phyloP scores from a whole-genome alignment of 2,329 filamentous ascomycete species.

The Claviceps lovelessii region DNA sequence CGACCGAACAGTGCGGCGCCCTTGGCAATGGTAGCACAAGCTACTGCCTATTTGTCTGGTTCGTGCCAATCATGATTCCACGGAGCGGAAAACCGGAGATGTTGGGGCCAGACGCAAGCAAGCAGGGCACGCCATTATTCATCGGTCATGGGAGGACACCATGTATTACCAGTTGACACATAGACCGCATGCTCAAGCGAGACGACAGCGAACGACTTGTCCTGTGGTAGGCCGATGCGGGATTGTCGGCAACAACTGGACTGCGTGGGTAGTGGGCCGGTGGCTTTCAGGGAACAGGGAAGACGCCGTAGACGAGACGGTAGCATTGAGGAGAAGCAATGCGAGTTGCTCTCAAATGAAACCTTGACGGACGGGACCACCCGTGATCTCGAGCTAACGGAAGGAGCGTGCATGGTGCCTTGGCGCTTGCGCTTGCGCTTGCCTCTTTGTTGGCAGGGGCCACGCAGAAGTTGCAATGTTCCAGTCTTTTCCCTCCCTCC shows the following conservation, averaged over 20 bases:
- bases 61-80: background rate
- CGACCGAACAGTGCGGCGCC: background rate
- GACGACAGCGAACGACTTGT: too few relatives aligned
- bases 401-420: too few relatives aligned
- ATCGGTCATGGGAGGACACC: background rate
- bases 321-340: too few relatives aligned
- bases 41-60: background rate
- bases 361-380: too few relatives aligned
- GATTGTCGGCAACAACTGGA: background rate
- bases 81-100: constrained; percentile 2
- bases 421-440: too few relatives aligned
- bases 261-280: too few relatives aligned
- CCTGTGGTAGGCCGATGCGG: background rate
- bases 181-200: background rate
- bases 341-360: too few relatives aligned
- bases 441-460: too few relatives aligned
- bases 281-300: too few relatives aligned
- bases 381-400: too few relatives aligned
- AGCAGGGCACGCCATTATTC: background rate
- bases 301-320: constrained; percentile 2
- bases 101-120: background rate
- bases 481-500: too few relatives aligned
- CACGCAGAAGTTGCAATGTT: too few relatives aligned
- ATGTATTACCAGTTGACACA: background rate
- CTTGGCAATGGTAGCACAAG: background rate